Evolutionary conservation across 192 early-diverging fungal genomes (phyloP).

Genomic region (Mortierella hygrophila): DNA sequence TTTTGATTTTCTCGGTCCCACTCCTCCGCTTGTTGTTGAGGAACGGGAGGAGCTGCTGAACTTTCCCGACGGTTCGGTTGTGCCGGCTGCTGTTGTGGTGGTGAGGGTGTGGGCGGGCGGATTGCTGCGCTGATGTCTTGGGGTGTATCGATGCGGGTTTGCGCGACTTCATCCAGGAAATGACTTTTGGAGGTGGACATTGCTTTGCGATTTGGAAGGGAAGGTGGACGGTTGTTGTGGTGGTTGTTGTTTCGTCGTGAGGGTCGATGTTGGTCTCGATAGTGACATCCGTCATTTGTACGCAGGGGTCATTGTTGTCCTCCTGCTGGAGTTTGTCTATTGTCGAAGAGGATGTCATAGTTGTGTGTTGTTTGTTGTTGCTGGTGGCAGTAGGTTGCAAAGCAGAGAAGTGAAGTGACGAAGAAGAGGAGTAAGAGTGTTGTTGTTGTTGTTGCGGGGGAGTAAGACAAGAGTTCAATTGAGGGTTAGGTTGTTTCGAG

Average conservation of each 20-base stretch:
- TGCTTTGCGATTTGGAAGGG: slow-evolving; percentile 34
- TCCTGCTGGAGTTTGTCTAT: background rate
- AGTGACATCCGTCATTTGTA: slow-evolving; percentile 19
- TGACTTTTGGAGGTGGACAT: slow-evolving; percentile 40
- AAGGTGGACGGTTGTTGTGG: slow-evolving; percentile 44
- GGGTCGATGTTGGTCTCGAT: slow-evolving; percentile 49
- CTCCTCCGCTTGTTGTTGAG: slow-evolving; percentile 4
- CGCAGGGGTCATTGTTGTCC: background rate
- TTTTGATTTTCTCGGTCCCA: slow-evolving; percentile 7
- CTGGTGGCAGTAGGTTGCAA: background rate
- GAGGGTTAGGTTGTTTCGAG: background rate
- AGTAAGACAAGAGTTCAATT: background rate
- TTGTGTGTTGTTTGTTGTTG: slow-evolving; percentile 12
- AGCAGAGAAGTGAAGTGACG: background rate
- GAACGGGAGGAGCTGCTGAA: slow-evolving; percentile 28
- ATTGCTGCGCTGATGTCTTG: background rate
- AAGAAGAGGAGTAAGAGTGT: background rate
- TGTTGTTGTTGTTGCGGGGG: background rate
- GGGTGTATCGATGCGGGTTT: slow-evolving; percentile 7
- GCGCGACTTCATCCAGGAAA: slow-evolving; percentile 50
- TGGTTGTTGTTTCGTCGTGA: slow-evolving; percentile 41
- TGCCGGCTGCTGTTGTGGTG: slow-evolving; percentile 4
- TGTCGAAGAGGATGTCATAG: background rate
- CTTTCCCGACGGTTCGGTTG: background rate
- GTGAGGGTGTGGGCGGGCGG: slow-evolving; percentile 10